Evolutionary conservation across 1,284 basidiomycete genomes (phyloP).

Genomic region (Amylostereum areolatum): DNA sequence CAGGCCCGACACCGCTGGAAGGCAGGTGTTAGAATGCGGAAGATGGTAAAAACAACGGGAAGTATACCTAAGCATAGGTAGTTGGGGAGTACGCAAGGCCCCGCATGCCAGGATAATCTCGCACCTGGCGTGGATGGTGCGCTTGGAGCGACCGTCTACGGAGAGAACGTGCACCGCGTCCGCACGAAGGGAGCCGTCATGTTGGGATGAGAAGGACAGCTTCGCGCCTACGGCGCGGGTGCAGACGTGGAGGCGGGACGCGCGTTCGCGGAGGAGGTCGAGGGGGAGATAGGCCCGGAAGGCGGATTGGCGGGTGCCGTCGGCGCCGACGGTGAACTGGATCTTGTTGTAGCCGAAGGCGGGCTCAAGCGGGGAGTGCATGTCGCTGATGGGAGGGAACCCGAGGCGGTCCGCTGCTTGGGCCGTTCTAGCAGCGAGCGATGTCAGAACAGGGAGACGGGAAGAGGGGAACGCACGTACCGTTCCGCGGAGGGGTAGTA

Average conservation of each 20-base stretch:
- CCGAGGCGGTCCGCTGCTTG: conserved; percentile 2
- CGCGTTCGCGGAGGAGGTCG: not conserved
- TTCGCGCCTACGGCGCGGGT: not conserved
- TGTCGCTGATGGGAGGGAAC: conserved; percentile 1
- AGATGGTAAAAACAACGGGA: not conserved
- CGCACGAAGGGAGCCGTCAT: not conserved
- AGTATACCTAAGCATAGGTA: conserved; percentile 3
- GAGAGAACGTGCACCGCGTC: not conserved
- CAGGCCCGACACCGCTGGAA: conserved; percentile 3
- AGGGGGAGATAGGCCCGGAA: conserved; percentile 5
- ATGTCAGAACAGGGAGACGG: not conserved
- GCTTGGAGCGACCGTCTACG: not conserved
- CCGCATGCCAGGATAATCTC: not conserved
- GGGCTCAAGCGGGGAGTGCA: conserved; percentile 5
- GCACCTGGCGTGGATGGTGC: not conserved
- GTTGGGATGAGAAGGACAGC: not conserved
- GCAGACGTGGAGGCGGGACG: conserved; percentile 2
- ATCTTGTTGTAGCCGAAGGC: conserved; percentile 4
- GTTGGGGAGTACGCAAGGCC: conserved; percentile 1
- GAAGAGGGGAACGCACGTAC: not conserved
- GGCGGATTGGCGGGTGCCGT: conserved; percentile 1
- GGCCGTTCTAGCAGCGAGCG: not conserved
- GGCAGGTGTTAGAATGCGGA: not conserved
- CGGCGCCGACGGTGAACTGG: conserved; percentile 4
- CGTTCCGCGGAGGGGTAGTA: not conserved